phyloP scores from a whole-genome alignment of 2,329 filamentous ascomycete genomes.

The Hypoxylon sp. region DNA sequence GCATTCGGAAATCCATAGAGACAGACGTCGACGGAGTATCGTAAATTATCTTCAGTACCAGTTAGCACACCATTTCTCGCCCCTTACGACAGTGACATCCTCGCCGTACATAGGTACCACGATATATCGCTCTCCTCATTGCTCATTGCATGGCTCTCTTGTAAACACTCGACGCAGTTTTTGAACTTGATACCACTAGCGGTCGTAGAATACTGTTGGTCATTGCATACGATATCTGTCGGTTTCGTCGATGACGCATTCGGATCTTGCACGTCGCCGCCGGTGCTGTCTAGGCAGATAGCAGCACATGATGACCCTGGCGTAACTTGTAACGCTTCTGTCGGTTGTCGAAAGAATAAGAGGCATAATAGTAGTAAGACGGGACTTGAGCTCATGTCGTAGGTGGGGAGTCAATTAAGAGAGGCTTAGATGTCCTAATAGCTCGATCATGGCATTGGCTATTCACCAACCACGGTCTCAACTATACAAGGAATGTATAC shows the following conservation, averaged over 20 bases:
- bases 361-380: constrained; percentile 32
- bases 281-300: constrained; percentile 58
- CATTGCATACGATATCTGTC: constrained; percentile 61
- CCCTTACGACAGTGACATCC: neutral
- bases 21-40: constrained; percentile 62
- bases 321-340: constrained; percentile 59
- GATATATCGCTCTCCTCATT: constrained; percentile 57
- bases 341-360: constrained; percentile 36
- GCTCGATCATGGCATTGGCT: constrained; percentile 26
- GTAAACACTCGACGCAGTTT: constrained; percentile 61
- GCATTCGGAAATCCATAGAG: constrained; percentile 56
- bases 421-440: constrained; percentile 23
- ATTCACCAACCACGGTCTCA: constrained; percentile 16
- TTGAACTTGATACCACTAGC: constrained; percentile 60
- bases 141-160: constrained; percentile 58
- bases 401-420: constrained; percentile 2
- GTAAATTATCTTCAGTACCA: constrained; percentile 60
- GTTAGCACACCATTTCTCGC: constrained; percentile 36
- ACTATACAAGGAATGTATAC: constrained; percentile 7
- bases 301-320: constrained; percentile 65
- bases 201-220: constrained; percentile 56
- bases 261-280: constrained; percentile 52
- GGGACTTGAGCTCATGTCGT: constrained; percentile 30
- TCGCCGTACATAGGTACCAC: constrained; percentile 62
- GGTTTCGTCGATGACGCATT: constrained; percentile 57